phyloP scores from a whole-genome alignment of 2,329 filamentous ascomycete genomes.

The Botrytis pseudocinerea region DNA sequence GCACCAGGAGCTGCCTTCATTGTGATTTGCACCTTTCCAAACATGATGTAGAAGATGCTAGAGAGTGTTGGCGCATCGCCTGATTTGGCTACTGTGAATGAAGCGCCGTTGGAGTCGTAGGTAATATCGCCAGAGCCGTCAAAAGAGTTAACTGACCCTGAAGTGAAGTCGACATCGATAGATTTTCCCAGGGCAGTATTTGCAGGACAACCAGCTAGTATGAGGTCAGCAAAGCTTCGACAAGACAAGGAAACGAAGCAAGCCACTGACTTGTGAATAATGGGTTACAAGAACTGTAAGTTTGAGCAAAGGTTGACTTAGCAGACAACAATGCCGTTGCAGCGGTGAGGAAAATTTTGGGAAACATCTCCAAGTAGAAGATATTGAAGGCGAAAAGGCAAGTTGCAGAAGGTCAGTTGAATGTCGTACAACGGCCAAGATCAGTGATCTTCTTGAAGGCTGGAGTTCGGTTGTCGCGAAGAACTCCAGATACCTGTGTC shows the following conservation, averaged over 20 bases:
- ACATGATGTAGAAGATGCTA: conserved; percentile 99
- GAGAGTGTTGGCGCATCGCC: conserved; percentile 85
- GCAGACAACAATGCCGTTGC: conserved; percentile 31
- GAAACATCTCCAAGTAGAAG: conserved; percentile 32
- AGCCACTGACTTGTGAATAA: conserved; percentile 43
- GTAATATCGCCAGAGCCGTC: conserved; percentile 66
- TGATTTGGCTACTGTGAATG: conserved; percentile 73
- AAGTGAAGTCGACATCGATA: conserved; percentile 80
- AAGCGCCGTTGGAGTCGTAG: conserved; percentile 75
- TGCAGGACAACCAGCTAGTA: conserved; percentile 62
- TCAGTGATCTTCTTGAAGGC: conserved; percentile 2
- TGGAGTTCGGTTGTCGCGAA: not conserved
- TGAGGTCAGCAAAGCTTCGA: conserved; percentile 30
- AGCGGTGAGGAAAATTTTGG: conserved; percentile 30
- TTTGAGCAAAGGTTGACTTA: conserved; percentile 47
- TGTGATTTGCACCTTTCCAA: conserved; percentile 82
- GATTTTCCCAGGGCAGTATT: conserved; percentile 80
- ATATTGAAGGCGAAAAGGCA: conserved; percentile 8
- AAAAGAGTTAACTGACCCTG: conserved; percentile 78
- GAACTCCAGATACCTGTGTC: conserved; percentile 5
- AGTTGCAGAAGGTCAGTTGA: conserved; percentile 16
- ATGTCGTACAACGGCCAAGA: conserved; percentile 14
- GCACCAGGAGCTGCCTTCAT: conserved; percentile 84
- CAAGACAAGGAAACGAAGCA: not conserved
- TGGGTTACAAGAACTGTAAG: conserved; percentile 58